Base-by-base conservation (phyloP, 2,329 filamentous ascomycete genomes). In the Hymenoscyphus linearis region DNA sequence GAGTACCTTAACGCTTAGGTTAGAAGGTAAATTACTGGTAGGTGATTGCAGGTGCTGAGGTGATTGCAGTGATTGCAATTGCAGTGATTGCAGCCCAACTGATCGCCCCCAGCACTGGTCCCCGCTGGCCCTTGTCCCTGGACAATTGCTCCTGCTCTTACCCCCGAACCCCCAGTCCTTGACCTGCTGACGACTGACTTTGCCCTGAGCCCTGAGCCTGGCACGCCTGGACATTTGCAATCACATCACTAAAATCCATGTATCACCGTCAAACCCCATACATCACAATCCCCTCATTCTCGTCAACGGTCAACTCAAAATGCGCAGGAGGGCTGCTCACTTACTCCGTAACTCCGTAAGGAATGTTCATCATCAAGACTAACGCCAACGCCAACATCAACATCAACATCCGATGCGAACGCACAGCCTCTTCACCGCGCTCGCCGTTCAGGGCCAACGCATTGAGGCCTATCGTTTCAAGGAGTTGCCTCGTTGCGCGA, bases 401-500 rank as follows among this genome's bases (percentile, higher is more conserved):
- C n/a, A n/a, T n/a, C n/a, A n/a, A 31, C 37, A 18, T 40, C 7
- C n/a, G n/a, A 44, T 44, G 40, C 34, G 18, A 25, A 26, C 37
- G 40, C 31, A 31, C 31, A 31, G 44, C 25, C 26, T 35, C 7
- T n/a, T 52, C 18, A 36, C n/a, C 37, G 16, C 37, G 37, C 35
- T 31, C 18, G 22, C 34, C 31, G 14, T n/a, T 25, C 40, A 18
- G n/a, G 58, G 50, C 53, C 54, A 37, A 47, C 40, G n/a, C 34
- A 36, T 34, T 34, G 26, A 35, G 18, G 52, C 13, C 14, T 6
- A 10, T 16, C n/a, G 58, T 59, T 59, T 59, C 58, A 59, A 53
- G 52, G 22, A 59, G 58, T 54, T 59, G 58, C 58, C 58, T 59
- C 58, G 40, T 44, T 59, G 58, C 58, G 58, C 58, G 58, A 59